These are phyloP conservation scores for Xylariales sp. DNA, from an alignment of 2,329 filamentous ascomycete genomes.

Conservation along the genomic window DNA sequence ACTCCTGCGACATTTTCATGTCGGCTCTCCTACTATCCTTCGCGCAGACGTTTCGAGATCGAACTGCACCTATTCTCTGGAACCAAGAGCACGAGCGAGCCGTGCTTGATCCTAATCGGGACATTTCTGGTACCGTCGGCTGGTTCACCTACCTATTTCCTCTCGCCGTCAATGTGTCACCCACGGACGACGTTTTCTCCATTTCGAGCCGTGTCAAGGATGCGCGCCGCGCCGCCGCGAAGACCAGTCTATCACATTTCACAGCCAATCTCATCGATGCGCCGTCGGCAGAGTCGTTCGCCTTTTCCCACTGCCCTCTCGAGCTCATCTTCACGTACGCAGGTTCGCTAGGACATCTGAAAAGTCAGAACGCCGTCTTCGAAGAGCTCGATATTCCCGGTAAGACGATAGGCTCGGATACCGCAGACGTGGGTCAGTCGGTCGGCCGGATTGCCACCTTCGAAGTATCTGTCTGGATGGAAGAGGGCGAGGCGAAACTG, in stretches of 20 bases:
- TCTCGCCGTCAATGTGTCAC: slow-evolving; percentile 57
- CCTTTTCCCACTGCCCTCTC: slow-evolving; percentile 61
- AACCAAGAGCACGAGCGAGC: slow-evolving; percentile 64
- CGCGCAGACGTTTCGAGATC: slow-evolving; percentile 64
- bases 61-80: slow-evolving; percentile 64
- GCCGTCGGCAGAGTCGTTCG: slow-evolving; percentile 46
- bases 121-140: slow-evolving; percentile 68
- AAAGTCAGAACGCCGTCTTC: slow-evolving; percentile 61
- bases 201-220: slow-evolving; percentile 67
- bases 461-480: slow-evolving; percentile 61
- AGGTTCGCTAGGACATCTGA: slow-evolving; percentile 61
- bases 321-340: slow-evolving; percentile 70
- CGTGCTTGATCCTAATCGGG: slow-evolving; percentile 57
- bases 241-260: slow-evolving; percentile 63
- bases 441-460: slow-evolving; percentile 64
- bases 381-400: slow-evolving; percentile 58
- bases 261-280: slow-evolving; percentile 51
- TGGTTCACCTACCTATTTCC: slow-evolving; percentile 71
- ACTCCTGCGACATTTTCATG: slow-evolving; percentile 65
- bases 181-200: slow-evolving; percentile 61
- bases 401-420: slow-evolving; percentile 52
- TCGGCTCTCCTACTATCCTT: slow-evolving; percentile 67
- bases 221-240: slow-evolving; percentile 56
- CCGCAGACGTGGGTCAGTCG: slow-evolving; percentile 57
- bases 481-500: slow-evolving; percentile 58